Evolutionary conservation across 148 eudicot genomes (phyloP), one percentile per base, ranked within the genome.

Genomic region (Arctostaphylos glauca): DNA sequence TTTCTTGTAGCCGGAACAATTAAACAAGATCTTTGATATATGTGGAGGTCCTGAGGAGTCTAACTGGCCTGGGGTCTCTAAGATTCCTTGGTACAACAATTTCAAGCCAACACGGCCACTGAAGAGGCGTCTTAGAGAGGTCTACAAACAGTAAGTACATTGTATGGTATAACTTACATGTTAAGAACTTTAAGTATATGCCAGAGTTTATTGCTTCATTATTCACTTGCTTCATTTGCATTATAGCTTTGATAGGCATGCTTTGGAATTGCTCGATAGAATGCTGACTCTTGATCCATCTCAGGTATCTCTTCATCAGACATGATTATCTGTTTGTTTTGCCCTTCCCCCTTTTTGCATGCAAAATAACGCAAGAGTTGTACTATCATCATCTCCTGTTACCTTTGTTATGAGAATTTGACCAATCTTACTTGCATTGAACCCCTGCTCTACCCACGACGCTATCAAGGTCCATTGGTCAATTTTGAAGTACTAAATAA

Each of bases 271-370:
- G 82, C 87, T 96, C 79, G 99, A 96, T 76, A 93, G 83, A 79
- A 93, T 96, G 99, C 91, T 96, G 85, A 87, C 90, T 55, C 98
- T 96, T 60, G 98, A 96, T 89, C 99, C 98, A 16, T 85, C 90
- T 44, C 92, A 96, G 95, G 98, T 96, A 83, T 62, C 8, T 52
- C 46, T 43, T 76, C 50, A 21, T 71, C 14, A 3, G 41, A 49
- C 21, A 68, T 80, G 9, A 76, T 55, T 64, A 53, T 50, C 4
- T 59, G 18, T 44, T 44, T 6, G 44, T 5, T 47, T 21, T 62
- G 13, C 21, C 68, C 21, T 31, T n/a, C 67, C 10, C 68, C 25
- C 68, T 3, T 8, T 21, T 21, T 62, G 31, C 68, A 31, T n/a
- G 68, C 38, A 21, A 62, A 59, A 18, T 19, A 59, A 18, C 8